phyloP scores from a whole-genome alignment of 2,329 filamentous ascomycete genomes.

The Esteya vermicola region DNA sequence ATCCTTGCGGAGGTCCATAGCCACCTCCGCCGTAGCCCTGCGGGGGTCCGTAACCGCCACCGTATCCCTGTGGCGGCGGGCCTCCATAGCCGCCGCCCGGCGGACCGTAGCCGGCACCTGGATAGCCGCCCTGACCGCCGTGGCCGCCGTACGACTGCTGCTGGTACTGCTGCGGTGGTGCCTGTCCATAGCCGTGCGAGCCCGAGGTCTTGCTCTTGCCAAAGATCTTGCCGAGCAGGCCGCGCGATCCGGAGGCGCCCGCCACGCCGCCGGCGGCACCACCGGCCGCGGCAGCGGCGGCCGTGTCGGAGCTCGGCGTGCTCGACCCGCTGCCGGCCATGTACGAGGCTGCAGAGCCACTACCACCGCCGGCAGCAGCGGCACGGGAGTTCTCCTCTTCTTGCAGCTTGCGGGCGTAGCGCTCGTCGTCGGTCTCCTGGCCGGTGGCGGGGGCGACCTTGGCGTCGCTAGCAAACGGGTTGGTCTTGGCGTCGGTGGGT shows the following conservation, averaged over 20 bases:
- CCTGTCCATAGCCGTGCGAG: too few species aligned
- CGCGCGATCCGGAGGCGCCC: constrained; percentile 23
- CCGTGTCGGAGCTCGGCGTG: not conserved
- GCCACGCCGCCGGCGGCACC: not conserved
- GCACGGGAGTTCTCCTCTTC: constrained; percentile 65
- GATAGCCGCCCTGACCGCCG: constrained; percentile 12
- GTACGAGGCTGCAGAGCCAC: constrained; percentile 21
- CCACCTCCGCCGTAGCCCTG: constrained; percentile 16
- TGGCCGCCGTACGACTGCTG: not conserved
- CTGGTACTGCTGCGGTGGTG: constrained; percentile 1
- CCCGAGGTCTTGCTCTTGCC: constrained; percentile 25
- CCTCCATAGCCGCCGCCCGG: constrained; percentile 6
- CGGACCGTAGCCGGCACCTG: constrained; percentile 14
- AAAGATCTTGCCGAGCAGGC: constrained; percentile 38
- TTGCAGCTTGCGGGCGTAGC: constrained; percentile 62
- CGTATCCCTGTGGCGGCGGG: constrained; percentile 17
- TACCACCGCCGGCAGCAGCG: constrained; percentile 14
- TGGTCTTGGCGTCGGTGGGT: constrained; percentile 47
- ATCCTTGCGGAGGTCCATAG: constrained; percentile 12
- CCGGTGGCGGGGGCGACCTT: constrained; percentile 9
- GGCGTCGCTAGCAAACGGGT: constrained; percentile 61
- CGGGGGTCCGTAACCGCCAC: constrained; percentile 18
- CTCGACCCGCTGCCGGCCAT: constrained; percentile 6
- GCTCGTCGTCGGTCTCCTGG: constrained; percentile 49
- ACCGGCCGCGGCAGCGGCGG: not conserved